A percentile compares a stretch with the other conserved stretches of the same genome.
These are phyloP conservation scores for Aspergillus versicolor DNA, from an alignment of 2,329 filamentous ascomycete species.

Conservation along the genomic window DNA sequence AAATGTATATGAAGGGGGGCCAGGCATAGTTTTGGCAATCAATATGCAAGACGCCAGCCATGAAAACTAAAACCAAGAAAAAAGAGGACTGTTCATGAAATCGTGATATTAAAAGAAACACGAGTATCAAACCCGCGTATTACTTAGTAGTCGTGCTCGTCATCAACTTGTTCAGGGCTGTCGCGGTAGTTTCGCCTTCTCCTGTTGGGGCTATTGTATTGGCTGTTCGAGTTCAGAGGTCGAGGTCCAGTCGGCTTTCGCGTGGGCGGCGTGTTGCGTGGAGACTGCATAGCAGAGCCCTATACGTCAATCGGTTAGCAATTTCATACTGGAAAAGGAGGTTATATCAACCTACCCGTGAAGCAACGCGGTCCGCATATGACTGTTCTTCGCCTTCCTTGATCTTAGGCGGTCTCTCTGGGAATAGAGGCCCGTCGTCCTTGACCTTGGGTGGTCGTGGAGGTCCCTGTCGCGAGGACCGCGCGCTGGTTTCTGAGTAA, in stretches of 20 bases:
- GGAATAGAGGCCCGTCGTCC: conserved; percentile 60
- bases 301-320: conserved; percentile 13
- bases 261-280: conserved; percentile 32
- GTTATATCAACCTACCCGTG: conserved; percentile 32
- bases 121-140: conserved; percentile 14
- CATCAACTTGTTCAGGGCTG: conserved; percentile 43
- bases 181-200: conserved; percentile 40
- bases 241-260: conserved; percentile 51
- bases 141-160: conserved; percentile 36
- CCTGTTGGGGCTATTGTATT: conserved; percentile 37
- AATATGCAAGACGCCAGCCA: conserved; percentile 20
- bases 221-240: conserved; percentile 40
- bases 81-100: conserved; percentile 11
- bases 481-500: conserved; percentile 44
- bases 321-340: not conserved
- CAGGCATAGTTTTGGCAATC: conserved; percentile 8
- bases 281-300: conserved; percentile 35
- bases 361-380: conserved; percentile 43
- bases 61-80: conserved; percentile 10
- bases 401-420: conserved; percentile 47
- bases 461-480: conserved; percentile 33
- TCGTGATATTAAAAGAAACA: conserved; percentile 18
- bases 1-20: conserved; percentile 3
- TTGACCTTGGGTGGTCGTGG: conserved; percentile 54
- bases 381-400: conserved; percentile 35